Base-by-base conservation (phyloP, 148 eudicot genomes). In the Oxyria digyna region DNA sequence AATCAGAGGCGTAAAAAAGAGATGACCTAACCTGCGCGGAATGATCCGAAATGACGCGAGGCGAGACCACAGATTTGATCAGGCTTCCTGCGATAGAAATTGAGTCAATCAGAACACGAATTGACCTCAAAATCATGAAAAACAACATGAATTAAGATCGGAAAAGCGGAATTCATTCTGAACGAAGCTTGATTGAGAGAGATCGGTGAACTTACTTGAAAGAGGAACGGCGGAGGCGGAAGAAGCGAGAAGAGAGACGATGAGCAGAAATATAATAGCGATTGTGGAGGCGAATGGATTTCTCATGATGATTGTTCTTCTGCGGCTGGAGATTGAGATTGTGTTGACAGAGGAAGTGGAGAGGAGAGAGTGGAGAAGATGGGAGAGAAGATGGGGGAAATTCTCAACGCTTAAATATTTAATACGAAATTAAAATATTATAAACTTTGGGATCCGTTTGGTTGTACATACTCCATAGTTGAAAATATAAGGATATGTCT, bases 161-260 rank as follows among this genome's bases (percentile, higher is more conserved):
- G 23, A 10, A 23, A 24, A 23, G 27, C 31, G 62, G 14, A 59
- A 29, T 59, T 59, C 38, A 29, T 12, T 26, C 33, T 4, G 21
- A 59, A 4, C 2, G 14, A 15, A 27, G 7, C 4, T 3, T 10
- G 33, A 55, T 59, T 27, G 33, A 6, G 4, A 11, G 62, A 54
- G 62, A 8, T 38, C 41, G 41, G 8, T 38, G 9, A 0, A 27
- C 6, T 55, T 59, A 59, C 65, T 59, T 29, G 65, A 59, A 15
- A 59, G 29, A 52, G 62, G 62, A 52, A 52, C 31, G 3, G 62
- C 62, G 62, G 26, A 29, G 18, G 65, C 38, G 10, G 65, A 20
- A 59, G 65, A 59, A 27, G 20, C 65, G 37, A 59, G 37, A 38
- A 59, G 37, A n/a, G 38, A 31, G 65, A 59, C 37, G 65, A 59